Evolutionary conservation across 768 basidiomycete genomes (phyloP).

Genomic region (Gloeostereum incarnatum): DNA sequence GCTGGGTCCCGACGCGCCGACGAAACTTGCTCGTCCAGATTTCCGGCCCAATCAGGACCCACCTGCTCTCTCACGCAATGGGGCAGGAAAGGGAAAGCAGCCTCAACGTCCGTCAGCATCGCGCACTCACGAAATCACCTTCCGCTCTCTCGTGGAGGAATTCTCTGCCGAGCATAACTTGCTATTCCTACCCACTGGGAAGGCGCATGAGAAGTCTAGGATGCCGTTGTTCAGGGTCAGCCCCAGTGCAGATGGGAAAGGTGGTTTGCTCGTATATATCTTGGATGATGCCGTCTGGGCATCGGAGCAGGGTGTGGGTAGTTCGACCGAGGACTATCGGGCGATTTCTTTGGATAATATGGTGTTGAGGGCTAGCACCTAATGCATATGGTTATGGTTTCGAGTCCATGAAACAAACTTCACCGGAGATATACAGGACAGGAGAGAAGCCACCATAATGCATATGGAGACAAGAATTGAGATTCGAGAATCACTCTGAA

Average conservation of each 20-base stretch:
- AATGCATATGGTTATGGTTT: background rate
- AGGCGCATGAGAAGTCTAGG: slow-evolving; percentile 74
- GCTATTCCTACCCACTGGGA: slow-evolving; percentile 82
- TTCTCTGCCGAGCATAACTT: slow-evolving; percentile 78
- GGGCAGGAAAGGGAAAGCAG: slow-evolving; percentile 20
- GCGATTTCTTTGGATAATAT: slow-evolving; percentile 87
- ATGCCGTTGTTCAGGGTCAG: slow-evolving; percentile 89
- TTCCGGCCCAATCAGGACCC: slow-evolving; percentile 42
- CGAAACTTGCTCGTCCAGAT: slow-evolving; percentile 59
- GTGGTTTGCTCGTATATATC: slow-evolving; percentile 84
- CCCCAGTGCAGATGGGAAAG: slow-evolving; percentile 67
- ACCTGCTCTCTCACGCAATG: slow-evolving; percentile 16
- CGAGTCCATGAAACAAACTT: no score
- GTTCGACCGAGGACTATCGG: slow-evolving; percentile 51
- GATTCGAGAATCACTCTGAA: no score
- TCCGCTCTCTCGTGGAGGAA: slow-evolving; percentile 90
- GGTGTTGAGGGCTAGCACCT: slow-evolving; percentile 50
- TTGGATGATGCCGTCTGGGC: slow-evolving; percentile 94
- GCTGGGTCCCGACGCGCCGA: slow-evolving; percentile 69
- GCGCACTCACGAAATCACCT: slow-evolving; percentile 80
- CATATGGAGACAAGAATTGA: no score
- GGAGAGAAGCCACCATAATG: no score
- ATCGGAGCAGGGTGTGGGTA: slow-evolving; percentile 33
- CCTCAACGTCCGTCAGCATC: slow-evolving; percentile 31
- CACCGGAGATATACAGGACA: no score